A percentile compares a stretch with the other conserved stretches of the same genome.
These are phyloP conservation scores for Collybia sordida DNA, from an alignment of 768 basidiomycete genomes.

Conservation along the genomic window DNA sequence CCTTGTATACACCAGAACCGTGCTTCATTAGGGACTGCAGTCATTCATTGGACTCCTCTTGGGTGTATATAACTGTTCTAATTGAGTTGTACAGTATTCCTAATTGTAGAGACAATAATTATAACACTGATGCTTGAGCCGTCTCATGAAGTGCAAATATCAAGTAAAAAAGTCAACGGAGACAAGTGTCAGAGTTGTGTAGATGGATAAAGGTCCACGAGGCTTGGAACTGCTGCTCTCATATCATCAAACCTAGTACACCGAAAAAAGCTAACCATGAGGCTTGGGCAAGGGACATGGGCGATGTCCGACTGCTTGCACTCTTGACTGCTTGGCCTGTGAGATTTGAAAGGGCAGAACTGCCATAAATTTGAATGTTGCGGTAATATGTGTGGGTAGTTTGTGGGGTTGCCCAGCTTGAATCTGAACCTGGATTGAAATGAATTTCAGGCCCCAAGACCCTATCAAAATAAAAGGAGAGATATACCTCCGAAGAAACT, in stretches of 20 bases:
- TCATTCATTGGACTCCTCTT: no score
- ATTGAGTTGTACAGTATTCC: no score
- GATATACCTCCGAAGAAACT: constrained; percentile 78
- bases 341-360: constrained; percentile 48
- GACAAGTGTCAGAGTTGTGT: no score
- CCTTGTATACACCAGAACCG: no score
- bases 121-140: no score
- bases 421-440: constrained; percentile 49
- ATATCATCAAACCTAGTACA: constrained; percentile 7
- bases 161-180: no score
- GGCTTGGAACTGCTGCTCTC: neutral
- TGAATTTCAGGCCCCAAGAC: constrained; percentile 11
- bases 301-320: constrained; percentile 13
- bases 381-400: constrained; percentile 76
- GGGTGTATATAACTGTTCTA: no score
- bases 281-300: neutral
- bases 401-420: constrained; percentile 68
- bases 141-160: no score
- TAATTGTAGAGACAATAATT: no score
- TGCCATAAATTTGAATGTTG: constrained; percentile 67
- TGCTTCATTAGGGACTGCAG: no score
- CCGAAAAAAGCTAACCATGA: constrained; percentile 2
- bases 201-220: no score
- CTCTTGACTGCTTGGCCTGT: constrained; percentile 30
- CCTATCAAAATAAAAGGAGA: neutral